Percentiles rank a stretch among this genome's conserved stretches.
phyloP scores from a whole-genome alignment of 1,284 basidiomycete genomes.

The Cerioporus squamosus region DNA sequence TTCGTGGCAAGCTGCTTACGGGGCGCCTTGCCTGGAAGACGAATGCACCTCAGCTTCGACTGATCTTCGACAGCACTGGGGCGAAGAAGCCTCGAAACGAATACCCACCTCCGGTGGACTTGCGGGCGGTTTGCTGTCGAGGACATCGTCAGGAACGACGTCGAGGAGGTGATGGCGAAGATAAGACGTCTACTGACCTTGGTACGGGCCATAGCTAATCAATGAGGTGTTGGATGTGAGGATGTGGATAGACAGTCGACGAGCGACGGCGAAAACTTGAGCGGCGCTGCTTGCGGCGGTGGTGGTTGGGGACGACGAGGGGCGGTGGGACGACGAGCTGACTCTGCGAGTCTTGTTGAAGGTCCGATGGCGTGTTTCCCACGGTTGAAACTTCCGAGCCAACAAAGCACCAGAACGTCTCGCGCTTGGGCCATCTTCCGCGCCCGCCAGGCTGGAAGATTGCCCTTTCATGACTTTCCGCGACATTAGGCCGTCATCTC shows the following conservation, averaged over 20 bases:
- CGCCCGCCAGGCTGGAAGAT: slow-evolving; percentile 27
- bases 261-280: slow-evolving; percentile 22
- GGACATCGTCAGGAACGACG: slow-evolving; percentile 35
- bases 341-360: slow-evolving; percentile 32
- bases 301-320: slow-evolving; percentile 43
- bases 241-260: slow-evolving; percentile 26
- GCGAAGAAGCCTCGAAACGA: not conserved
- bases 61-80: slow-evolving; percentile 23
- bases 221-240: slow-evolving; percentile 31
- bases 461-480: slow-evolving; percentile 9
- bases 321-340: slow-evolving; percentile 26
- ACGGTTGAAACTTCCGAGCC: slow-evolving; percentile 33
- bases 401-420: slow-evolving; percentile 27
- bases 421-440: slow-evolving; percentile 30
- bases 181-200: slow-evolving; percentile 52
- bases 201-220: slow-evolving; percentile 68
- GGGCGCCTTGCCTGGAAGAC: slow-evolving; percentile 71
- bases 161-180: slow-evolving; percentile 27
- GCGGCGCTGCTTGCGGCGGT: slow-evolving; percentile 38
- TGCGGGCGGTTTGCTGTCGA: slow-evolving; percentile 78
- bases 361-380: slow-evolving; percentile 37
- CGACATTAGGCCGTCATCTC: not conserved
- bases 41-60: slow-evolving; percentile 16
- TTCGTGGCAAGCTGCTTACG: slow-evolving; percentile 93
- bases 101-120: slow-evolving; percentile 78